phyloP scores from a whole-genome alignment of 1,284 basidiomycete genomes.

The Fomitopsis palustris region DNA sequence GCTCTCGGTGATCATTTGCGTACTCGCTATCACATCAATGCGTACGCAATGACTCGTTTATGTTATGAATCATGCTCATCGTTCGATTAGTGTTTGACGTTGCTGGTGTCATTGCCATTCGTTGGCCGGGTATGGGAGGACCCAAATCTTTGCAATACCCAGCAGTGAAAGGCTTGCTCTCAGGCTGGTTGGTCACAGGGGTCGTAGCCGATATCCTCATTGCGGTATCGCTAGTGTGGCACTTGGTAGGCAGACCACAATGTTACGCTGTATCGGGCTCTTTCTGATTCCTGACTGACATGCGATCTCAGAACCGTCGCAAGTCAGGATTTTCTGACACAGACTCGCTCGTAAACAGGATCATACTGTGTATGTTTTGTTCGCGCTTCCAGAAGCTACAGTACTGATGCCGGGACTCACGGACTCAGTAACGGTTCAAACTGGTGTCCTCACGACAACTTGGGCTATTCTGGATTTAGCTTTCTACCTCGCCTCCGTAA shows the following conservation, averaged over 20 bases:
- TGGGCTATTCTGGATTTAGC: constrained; percentile 9
- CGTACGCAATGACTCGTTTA: background rate
- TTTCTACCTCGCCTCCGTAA: constrained; percentile 6
- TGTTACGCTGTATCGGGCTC: background rate
- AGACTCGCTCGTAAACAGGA: constrained; percentile 3
- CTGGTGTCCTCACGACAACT: constrained; percentile 31
- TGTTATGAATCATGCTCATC: no score
- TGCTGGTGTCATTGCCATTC: background rate
- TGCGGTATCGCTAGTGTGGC: constrained; percentile 1
- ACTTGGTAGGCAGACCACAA: background rate
- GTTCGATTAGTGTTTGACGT: background rate
- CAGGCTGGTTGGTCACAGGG: background rate
- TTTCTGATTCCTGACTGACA: background rate
- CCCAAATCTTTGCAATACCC: background rate
- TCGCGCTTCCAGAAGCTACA: background rate
- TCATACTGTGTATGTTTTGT: background rate
- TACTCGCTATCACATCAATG: background rate
- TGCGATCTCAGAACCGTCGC: background rate
- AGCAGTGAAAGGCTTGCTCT: background rate
- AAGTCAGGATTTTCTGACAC: background rate
- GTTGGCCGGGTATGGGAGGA: background rate
- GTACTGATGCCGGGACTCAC: background rate
- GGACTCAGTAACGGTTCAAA: constrained; percentile 35
- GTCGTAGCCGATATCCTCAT: constrained; percentile 1
- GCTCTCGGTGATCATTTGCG: background rate